These are phyloP conservation scores for Serpula lacrymans DNA, from an alignment of 768 basidiomycete genomes.

Conservation along the genomic window DNA sequence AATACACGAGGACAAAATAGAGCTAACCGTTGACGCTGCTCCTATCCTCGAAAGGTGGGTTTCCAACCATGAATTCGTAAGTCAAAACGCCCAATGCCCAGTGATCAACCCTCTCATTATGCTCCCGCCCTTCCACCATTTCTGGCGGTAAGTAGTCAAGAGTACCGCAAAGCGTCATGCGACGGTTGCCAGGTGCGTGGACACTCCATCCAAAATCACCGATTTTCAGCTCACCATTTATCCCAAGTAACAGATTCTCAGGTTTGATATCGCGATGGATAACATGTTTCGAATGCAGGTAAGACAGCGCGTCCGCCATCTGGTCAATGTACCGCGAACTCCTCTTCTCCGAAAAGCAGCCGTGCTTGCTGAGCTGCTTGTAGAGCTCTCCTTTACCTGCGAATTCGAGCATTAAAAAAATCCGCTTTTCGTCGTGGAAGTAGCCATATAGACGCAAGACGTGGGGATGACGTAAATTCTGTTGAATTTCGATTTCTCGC, in stretches of 20 bases:
- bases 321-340: slow-evolving; percentile 92
- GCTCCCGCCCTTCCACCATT: slow-evolving; percentile 93
- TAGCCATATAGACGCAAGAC: slow-evolving; percentile 93
- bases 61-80: slow-evolving; percentile 90
- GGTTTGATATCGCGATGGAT: slow-evolving; percentile 99
- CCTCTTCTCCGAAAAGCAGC: slow-evolving; percentile 84
- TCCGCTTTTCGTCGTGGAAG: slow-evolving; percentile 97
- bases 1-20: neutral
- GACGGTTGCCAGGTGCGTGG: slow-evolving; percentile 87
- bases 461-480: slow-evolving; percentile 93
- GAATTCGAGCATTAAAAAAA: slow-evolving; percentile 98
- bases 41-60: slow-evolving; percentile 84
- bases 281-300: slow-evolving; percentile 93
- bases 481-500: slow-evolving; percentile 97
- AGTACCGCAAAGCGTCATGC: slow-evolving; percentile 92
- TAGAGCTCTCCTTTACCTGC: slow-evolving; percentile 97
- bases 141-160: slow-evolving; percentile 97
- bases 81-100: slow-evolving; percentile 98
- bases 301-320: slow-evolving; percentile 93
- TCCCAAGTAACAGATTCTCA: slow-evolving; percentile 90
- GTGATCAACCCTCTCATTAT: slow-evolving; percentile 87
- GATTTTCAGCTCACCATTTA: slow-evolving; percentile 97
- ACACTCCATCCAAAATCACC: slow-evolving; percentile 99
- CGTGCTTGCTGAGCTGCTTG: slow-evolving; percentile 86
- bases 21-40: slow-evolving; percentile 68